Percentiles rank a stretch among this genome's conserved stretches.
phyloP scores from a whole-genome alignment of 2,329 filamentous ascomycete genomes.

The Colletotrichum sp. region DNA sequence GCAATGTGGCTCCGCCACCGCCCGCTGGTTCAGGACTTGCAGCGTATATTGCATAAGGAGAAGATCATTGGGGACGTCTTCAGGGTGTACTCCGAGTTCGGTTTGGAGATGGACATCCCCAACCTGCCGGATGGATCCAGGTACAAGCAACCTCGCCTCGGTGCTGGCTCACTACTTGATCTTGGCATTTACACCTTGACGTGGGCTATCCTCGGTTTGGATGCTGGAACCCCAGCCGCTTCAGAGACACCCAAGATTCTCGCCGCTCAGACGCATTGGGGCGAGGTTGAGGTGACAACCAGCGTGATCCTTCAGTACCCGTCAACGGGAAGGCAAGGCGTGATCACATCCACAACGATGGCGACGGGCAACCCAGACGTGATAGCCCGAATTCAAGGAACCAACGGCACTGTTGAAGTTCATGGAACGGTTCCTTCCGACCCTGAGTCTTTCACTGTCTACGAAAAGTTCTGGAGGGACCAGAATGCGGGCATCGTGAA shows the following conservation, averaged over 20 bases:
- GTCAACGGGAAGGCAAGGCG: slow-evolving; percentile 39
- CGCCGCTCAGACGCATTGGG: slow-evolving; percentile 38
- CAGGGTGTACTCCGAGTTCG: slow-evolving; percentile 45
- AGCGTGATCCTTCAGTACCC: slow-evolving; percentile 44
- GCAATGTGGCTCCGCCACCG: slow-evolving; percentile 52
- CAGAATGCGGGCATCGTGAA: slow-evolving; percentile 24
- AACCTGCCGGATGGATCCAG: slow-evolving; percentile 34
- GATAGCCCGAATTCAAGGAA: slow-evolving; percentile 46
- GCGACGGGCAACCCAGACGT: slow-evolving; percentile 23
- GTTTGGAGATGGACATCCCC: slow-evolving; percentile 38
- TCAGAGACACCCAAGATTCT: slow-evolving; percentile 36
- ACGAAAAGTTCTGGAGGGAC: slow-evolving; percentile 20
- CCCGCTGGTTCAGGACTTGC: slow-evolving; percentile 39
- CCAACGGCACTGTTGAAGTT: slow-evolving; percentile 37
- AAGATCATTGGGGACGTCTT: slow-evolving; percentile 42
- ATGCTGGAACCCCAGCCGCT: slow-evolving; percentile 17
- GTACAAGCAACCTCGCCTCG: slow-evolving; percentile 41
- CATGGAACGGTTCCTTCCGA: slow-evolving; percentile 36
- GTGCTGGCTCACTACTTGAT: slow-evolving; percentile 47
- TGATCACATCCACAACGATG: slow-evolving; percentile 43
- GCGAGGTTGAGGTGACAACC: slow-evolving; percentile 38
- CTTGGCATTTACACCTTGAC: slow-evolving; percentile 50
- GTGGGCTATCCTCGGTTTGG: slow-evolving; percentile 41
- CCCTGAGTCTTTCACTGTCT: slow-evolving; percentile 40
- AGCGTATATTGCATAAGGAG: slow-evolving; percentile 41